A percentile compares a stretch with the other conserved stretches of the same genome.
Conservation (phyloP, 352 stramenopile genomes). For the Globisporangium acanthophoron region DNA sequence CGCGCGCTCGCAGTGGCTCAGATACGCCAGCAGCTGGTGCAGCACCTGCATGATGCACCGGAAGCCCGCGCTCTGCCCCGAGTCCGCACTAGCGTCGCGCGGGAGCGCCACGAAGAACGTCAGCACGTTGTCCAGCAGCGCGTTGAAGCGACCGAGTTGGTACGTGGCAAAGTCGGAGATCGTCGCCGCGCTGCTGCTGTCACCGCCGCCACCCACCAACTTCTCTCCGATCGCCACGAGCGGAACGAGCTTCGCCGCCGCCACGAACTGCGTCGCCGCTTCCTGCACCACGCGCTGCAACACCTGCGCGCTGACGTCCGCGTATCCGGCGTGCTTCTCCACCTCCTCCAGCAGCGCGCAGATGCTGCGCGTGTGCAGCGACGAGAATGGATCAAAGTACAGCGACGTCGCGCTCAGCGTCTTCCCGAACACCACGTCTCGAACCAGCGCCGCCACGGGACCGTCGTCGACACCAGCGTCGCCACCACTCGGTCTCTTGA, state of each 20-base stretch:
- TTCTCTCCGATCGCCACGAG: constrained; percentile 33
- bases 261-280: constrained; percentile 24
- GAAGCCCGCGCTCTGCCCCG: constrained; percentile 33
- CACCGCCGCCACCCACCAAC: not conserved
- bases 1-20: constrained; percentile 32
- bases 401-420: constrained; percentile 21
- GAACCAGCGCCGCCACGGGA: constrained; percentile 34
- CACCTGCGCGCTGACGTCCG: constrained; percentile 18
- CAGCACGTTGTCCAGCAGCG: constrained; percentile 61
- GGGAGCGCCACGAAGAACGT: constrained; percentile 57
- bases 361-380: constrained; percentile 47
- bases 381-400: constrained; percentile 60
- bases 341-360: constrained; percentile 50
- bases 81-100: constrained; percentile 7
- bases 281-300: constrained; percentile 23
- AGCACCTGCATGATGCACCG: constrained; percentile 54
- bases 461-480: constrained; percentile 12
- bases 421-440: constrained; percentile 49
- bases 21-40: constrained; percentile 55
- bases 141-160: constrained; percentile 39
- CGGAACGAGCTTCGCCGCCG: constrained; percentile 33
- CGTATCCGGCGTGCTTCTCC: constrained; percentile 19
- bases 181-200: constrained; percentile 7
- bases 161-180: constrained; percentile 25
- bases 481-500: not conserved